Evolutionary conservation across 495 filamentous ascomycete species (phyloP).

Genomic region (Daldinia concentrica): DNA sequence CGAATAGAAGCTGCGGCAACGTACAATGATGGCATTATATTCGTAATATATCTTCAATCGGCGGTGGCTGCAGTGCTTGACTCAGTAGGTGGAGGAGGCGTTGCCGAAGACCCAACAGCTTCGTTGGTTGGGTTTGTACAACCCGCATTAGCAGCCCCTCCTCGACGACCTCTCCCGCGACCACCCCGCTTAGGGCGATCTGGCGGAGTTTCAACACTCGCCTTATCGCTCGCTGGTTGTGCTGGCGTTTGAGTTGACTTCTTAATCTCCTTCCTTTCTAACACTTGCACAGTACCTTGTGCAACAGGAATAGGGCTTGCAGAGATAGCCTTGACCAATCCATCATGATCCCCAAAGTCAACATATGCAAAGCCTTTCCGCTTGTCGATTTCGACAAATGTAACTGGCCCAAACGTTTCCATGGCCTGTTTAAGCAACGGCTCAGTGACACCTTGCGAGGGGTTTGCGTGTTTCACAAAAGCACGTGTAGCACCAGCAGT

Average conservation of each 20-base stretch:
- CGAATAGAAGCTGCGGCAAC: neutral
- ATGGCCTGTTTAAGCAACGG: conserved; percentile 76
- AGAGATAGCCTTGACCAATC: conserved; percentile 77
- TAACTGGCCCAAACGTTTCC: conserved; percentile 72
- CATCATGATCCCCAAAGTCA: conserved; percentile 77
- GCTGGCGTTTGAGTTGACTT: conserved; percentile 29
- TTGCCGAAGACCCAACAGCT: conserved; percentile 17
- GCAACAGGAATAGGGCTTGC: conserved; percentile 83
- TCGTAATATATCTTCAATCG: conserved; percentile 10
- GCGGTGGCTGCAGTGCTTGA: conserved; percentile 1
- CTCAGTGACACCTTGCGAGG: conserved; percentile 90
- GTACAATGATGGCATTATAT: neutral
- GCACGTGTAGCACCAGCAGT: conserved; percentile 74
- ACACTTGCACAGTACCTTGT: conserved; percentile 84
- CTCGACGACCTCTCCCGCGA: conserved; percentile 34
- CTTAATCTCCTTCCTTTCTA: conserved; percentile 76
- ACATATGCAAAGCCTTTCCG: conserved; percentile 93
- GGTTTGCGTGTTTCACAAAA: conserved; percentile 94
- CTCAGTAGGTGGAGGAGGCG: conserved; percentile 6
- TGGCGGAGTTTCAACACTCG: conserved; percentile 23
- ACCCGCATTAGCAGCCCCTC: conserved; percentile 21
- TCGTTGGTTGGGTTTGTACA: conserved; percentile 14
- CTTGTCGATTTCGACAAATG: conserved; percentile 86
- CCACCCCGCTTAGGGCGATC: conserved; percentile 42
- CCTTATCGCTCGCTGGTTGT: conserved; percentile 27